Base-by-base conservation (phyloP, 164 flowering plant genomes). In the Chloranthus sessilifolius region DNA sequence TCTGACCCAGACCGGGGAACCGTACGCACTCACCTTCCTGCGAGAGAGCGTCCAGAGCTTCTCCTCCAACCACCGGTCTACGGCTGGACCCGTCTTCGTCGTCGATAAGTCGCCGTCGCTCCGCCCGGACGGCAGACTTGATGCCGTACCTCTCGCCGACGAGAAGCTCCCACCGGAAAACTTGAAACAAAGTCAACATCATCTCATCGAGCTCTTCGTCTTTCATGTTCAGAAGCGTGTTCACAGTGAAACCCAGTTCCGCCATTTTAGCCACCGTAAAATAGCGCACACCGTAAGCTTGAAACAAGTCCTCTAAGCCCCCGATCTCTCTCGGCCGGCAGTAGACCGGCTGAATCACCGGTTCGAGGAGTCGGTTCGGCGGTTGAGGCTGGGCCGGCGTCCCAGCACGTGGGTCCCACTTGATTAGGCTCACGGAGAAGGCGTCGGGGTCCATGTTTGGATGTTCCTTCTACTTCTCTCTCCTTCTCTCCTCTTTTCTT, bases 61-160 rank as follows among this genome's bases (percentile, higher is more conserved):
- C 64, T 56, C 72, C 53, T 17, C 43, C 58, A 7, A 74, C 58
- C 43, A 66, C 75, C 28, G 60, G 11, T 36, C 78, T 47, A 0
- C 24, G 11, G 16, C 11, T 31, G 14, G 28, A 20, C n/a, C 25
- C 24, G 22, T 63, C 56, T 1, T 81, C 89, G 5, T 83, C 95
- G 5, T 78, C 81, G 1, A 76, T 79, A 4, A 83, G 73, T 10
- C 91, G 80, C 2, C 96, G 58, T 3, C 96, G 65, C 50, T 89
- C 86, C 9, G 99, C 96, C n/a, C 97, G 49, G 23, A 94, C 79
- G 26, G 99, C 96, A 34, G 97, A 88, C 46, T 85, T 89, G 55
- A 94, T 83, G 4, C 99, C 99, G 50, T 84, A 94, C 21, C 97
- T 64, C 66, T 94, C 99, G 0, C 99, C 97, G 21, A 94, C 92